Evolutionary conservation across 2,329 filamentous ascomycete species (phyloP).

Genomic region (Bretziella fagacearum): DNA sequence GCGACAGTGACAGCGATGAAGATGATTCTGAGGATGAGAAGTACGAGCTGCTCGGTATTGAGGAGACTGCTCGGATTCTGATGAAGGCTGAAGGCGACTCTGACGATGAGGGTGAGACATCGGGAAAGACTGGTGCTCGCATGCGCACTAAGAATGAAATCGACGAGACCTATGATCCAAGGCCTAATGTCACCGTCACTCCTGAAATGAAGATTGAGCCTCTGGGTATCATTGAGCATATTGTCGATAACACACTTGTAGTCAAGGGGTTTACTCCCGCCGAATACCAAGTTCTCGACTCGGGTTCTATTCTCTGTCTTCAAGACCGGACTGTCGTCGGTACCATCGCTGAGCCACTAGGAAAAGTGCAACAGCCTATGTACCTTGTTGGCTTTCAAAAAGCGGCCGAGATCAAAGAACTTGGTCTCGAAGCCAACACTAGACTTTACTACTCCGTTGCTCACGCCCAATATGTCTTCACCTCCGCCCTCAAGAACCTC

Average conservation of each 20-base stretch:
- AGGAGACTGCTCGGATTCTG: conserved; percentile 67
- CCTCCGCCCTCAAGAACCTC: conserved; percentile 55
- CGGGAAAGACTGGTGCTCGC: conserved; percentile 24
- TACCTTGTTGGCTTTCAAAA: conserved; percentile 68
- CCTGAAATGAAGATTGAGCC: conserved; percentile 59
- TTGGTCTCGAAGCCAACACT: conserved; percentile 50
- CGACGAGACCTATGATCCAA: conserved; percentile 44
- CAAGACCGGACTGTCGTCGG: conserved; percentile 62
- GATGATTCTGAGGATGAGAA: conserved; percentile 42
- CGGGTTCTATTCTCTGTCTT: conserved; percentile 67
- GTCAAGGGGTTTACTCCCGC: conserved; percentile 65
- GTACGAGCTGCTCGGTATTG: conserved; percentile 59
- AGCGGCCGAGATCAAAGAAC: conserved; percentile 46
- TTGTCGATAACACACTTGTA: conserved; percentile 63
- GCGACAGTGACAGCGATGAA: conserved; percentile 42
- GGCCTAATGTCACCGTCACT: conserved; percentile 64
- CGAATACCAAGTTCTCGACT: conserved; percentile 71
- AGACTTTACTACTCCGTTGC: conserved; percentile 61
- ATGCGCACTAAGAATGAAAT: conserved; percentile 73
- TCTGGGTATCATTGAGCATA: conserved; percentile 57
- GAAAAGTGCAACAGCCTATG: conserved; percentile 67
- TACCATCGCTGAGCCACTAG: conserved; percentile 68
- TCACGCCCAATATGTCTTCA: conserved; percentile 74
- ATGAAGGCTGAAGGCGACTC: conserved; percentile 70
- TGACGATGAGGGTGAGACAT: conserved; percentile 47